A percentile compares a stretch with the other conserved stretches of the same genome.
These are phyloP conservation scores for Tulasnella sp. DNA, from an alignment of 768 basidiomycete genomes.

Conservation along the genomic window DNA sequence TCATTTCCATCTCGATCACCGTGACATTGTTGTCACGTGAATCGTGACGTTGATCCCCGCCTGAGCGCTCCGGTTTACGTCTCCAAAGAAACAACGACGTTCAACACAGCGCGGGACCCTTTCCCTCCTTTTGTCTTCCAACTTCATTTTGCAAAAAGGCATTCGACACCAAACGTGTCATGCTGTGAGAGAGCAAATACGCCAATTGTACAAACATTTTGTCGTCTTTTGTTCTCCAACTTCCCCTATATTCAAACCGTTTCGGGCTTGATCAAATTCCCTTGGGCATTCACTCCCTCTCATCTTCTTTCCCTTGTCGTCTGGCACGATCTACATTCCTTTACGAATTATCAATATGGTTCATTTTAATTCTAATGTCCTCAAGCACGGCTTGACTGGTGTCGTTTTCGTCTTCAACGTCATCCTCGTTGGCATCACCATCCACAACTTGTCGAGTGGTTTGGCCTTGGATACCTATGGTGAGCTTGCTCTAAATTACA, in stretches of 20 bases:
- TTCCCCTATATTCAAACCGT: not conserved
- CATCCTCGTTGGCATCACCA: conserved; percentile 7
- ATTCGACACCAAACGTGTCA: not conserved
- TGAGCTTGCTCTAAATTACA: not conserved
- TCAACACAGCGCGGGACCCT: too few species aligned
- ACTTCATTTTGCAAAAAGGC: not conserved
- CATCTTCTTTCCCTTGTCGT: conserved; percentile 1
- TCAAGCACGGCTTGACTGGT: not conserved
- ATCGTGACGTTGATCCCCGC: too few species aligned
- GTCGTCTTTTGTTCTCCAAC: not conserved
- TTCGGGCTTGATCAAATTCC: not conserved
- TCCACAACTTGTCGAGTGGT: not conserved
- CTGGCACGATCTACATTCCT: conserved; percentile 3
- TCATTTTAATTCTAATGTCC: not conserved
- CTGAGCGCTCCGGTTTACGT: too few species aligned
- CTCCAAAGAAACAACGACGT: too few species aligned
- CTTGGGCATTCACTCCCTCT: not conserved
- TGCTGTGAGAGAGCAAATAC: not conserved
- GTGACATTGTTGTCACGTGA: too few species aligned
- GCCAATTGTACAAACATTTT: not conserved
- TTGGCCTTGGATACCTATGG: conserved; percentile 1
- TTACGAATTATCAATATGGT: not conserved
- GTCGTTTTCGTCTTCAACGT: conserved; percentile 12
- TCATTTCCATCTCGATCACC: too few species aligned
- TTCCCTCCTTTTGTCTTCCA: too few species aligned